Evolutionary conservation across 2,329 filamentous ascomycete genomes (phyloP), one percentile per base, ranked within the genome.

Genomic region (Colletotrichum aenigma): DNA sequence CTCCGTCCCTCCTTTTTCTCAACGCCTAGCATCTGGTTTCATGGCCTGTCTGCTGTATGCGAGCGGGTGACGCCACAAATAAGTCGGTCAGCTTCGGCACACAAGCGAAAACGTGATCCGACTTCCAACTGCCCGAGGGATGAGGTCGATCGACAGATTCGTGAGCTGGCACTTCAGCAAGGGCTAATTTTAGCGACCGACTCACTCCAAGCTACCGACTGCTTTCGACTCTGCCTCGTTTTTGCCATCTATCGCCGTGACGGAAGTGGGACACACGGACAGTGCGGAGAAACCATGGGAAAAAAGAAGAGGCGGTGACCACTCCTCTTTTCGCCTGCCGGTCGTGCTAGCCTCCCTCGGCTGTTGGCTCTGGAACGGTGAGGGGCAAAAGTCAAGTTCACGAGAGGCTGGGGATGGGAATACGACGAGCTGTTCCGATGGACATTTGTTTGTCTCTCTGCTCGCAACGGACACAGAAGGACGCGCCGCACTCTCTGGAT

Each of bases 271-370:
- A 76, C 75, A 76, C 66, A 76, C 64, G 67, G 68, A 62, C 73
- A 70, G 73, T 77, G 73, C 75, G 75, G 69, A 76, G 73, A 73
- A 73, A 48, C 34, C 34, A 61, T 28, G 61, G 28, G 38, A 10
- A 52, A 66, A 65, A 61, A 71, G 28, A 73, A 75, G 73, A 75
- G 73, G 73, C 73, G 73, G 73, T 75, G 73, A 75, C 73, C 43
- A 61, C 70, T 75, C 32, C 56, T 58, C 73, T 73, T 48, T 36
- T 58, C 64, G 70, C 64, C 32, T n/a, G 71, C 64, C 30, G 58
- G 64, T 64, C 28, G 13, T 74, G 24, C 65, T 73, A 73, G 70
- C 64, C 56, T 73, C 70, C 64, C 64, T 73, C 70, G 70, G 73
- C 70, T 64, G 70, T 62, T 73, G 64, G 38, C 70, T 43, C 48